phyloP scores from a whole-genome alignment of 1,139 yeast genomes.

The Kluyveromyces sp. region DNA sequence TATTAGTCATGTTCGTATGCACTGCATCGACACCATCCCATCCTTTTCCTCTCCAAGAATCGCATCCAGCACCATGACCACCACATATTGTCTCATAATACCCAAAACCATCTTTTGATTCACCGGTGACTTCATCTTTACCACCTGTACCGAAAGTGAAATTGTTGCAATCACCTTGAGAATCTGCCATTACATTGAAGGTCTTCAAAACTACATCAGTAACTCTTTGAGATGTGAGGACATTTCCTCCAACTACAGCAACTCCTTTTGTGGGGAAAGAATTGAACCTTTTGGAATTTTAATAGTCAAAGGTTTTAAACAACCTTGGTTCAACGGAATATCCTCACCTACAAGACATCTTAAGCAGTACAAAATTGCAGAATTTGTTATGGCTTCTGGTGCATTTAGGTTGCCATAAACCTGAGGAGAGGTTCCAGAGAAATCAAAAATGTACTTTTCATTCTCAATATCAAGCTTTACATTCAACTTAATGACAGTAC shows the following conservation, averaged over 20 bases:
- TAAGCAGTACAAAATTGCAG: slow-evolving; percentile 74
- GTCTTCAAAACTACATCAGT: slow-evolving; percentile 74
- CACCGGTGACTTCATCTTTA: slow-evolving; percentile 18
- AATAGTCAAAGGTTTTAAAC: slow-evolving; percentile 62
- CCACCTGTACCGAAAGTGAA: slow-evolving; percentile 49
- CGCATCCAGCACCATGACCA: slow-evolving; percentile 61
- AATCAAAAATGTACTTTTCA: slow-evolving; percentile 37
- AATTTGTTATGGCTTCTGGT: slow-evolving; percentile 65
- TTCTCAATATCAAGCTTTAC: slow-evolving; percentile 35
- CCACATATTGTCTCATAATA: slow-evolving; percentile 70
- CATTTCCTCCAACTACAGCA: slow-evolving; percentile 86
- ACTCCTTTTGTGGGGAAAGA: slow-evolving; percentile 68
- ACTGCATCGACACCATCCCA: slow-evolving; percentile 61
- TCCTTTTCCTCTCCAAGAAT: slow-evolving; percentile 45
- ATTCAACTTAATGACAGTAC: slow-evolving; percentile 35
- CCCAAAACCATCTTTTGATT: slow-evolving; percentile 45
- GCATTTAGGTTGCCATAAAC: slow-evolving; percentile 57
- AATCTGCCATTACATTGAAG: slow-evolving; percentile 68
- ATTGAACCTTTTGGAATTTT: slow-evolving; percentile 62
- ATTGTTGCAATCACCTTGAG: slow-evolving; percentile 71
- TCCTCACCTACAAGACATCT: slow-evolving; percentile 68
- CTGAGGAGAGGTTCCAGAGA: slow-evolving; percentile 48
- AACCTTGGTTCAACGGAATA: slow-evolving; percentile 81
- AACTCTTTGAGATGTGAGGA: slow-evolving; percentile 78
- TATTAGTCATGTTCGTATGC: slow-evolving; percentile 65